Percentiles rank a stretch among this genome's conserved stretches.
phyloP scores from a whole-genome alignment of 2,329 filamentous ascomycete genomes.

The Penicillium glabrum region DNA sequence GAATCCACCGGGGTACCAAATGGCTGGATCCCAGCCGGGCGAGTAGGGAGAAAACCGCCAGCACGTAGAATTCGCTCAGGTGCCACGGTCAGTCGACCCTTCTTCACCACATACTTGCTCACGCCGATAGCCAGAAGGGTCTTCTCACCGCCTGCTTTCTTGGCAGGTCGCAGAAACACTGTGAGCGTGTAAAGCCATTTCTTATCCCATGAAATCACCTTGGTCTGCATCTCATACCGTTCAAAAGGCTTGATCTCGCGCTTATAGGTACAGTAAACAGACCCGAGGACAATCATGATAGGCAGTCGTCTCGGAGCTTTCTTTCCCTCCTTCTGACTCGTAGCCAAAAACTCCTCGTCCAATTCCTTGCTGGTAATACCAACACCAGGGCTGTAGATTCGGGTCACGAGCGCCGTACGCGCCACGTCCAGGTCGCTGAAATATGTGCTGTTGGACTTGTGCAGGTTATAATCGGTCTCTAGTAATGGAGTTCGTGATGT shows the following conservation, averaged over 20 bases:
- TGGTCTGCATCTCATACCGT: constrained; percentile 71
- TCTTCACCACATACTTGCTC: constrained; percentile 80
- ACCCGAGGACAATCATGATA: constrained; percentile 68
- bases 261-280: constrained; percentile 72
- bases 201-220: constrained; percentile 71
- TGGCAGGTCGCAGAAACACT: constrained; percentile 62
- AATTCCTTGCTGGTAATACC: constrained; percentile 54
- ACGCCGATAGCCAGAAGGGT: constrained; percentile 70
- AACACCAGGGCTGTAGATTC: constrained; percentile 62
- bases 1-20: constrained; percentile 20
- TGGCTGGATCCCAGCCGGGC: constrained; percentile 57
- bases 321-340: constrained; percentile 53
- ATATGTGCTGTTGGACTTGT: constrained; percentile 83
- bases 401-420: constrained; percentile 75
- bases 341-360: constrained; percentile 49
- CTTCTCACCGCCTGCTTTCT: constrained; percentile 54
- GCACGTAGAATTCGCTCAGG: constrained; percentile 73
- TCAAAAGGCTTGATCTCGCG: constrained; percentile 70
- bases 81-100: constrained; percentile 78
- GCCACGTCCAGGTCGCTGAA: constrained; percentile 83
- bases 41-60: constrained; percentile 70
- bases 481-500: constrained; percentile 66
- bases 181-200: constrained; percentile 80
- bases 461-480: constrained; percentile 84
- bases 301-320: constrained; percentile 51